Evolutionary conservation across 805 yeast genomes (phyloP), one percentile per base, ranked within the genome.

Genomic region (Kregervanrija delftensis): DNA sequence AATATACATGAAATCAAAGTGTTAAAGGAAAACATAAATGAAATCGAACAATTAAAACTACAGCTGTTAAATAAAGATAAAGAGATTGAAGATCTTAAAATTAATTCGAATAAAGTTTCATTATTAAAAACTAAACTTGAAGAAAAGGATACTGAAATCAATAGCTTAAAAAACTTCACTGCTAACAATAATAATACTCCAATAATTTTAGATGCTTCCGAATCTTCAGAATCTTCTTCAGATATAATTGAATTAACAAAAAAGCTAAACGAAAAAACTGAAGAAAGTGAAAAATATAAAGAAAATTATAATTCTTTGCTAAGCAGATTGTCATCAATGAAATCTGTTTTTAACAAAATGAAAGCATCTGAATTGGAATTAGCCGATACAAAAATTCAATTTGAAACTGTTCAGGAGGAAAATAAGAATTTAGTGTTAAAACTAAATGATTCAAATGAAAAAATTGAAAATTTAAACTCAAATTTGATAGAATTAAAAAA

Each of bases 261-360:
- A 14, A 64, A 69, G 41, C 49, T 74, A 11, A 57, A 56, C 32
- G 60, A 53, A 35, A 59, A 67, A 28, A 69, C 67, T 30, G 65
- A 68, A 33, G 87, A 82, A 54, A 71, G 83, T 45, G 82, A 75
- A 40, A 72, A 74, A 30, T 69, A 75, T 30, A 78, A 81, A 52
- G 67, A 71, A 1, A 79, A 79, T 49, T 83, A 84, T 55, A 82
- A 83, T 48, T 68, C 74, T 4, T 62, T 86, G 31, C 61, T 86
- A 47, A 77, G 76, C 49, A 73, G 83, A 58, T 60, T 86, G 13
- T 76, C 87, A 1, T 76, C 86, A 2, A 84, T 85, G 91, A 85
- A 83, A 52, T 67, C 81, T 1, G 74, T 85, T 2, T 85, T 85
- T 60, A 71, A 66, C 35, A 84, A 85, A 51, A 83, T 84, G 86